These are phyloP conservation scores for Candida easanensis DNA, from an alignment of 805 yeast species.

Conservation along the genomic window DNA sequence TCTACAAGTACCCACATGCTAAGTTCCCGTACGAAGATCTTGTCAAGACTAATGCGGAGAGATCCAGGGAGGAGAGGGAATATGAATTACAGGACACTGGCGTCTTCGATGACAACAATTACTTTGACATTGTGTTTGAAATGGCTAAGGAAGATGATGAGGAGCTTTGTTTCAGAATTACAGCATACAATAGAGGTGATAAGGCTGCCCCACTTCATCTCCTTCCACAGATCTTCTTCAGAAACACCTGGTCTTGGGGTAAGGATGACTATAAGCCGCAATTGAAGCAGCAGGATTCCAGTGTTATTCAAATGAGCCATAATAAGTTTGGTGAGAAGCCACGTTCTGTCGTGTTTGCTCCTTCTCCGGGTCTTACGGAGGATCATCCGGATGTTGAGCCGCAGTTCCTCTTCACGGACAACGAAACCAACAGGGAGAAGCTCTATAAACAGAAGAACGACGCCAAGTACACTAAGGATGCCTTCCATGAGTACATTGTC, in stretches of 20 bases:
- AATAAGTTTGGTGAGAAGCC: conserved; percentile 60
- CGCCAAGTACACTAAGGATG: conserved; percentile 75
- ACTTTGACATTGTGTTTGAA: conserved; percentile 86
- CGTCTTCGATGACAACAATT: conserved; percentile 55
- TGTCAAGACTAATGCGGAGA: conserved; percentile 60
- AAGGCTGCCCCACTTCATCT: conserved; percentile 87
- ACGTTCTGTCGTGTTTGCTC: conserved; percentile 63
- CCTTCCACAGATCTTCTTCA: conserved; percentile 76
- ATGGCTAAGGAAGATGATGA: conserved; percentile 85
- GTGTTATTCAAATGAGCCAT: conserved; percentile 57
- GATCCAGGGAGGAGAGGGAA: conserved; percentile 69
- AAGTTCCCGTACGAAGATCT: conserved; percentile 80
- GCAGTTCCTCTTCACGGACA: conserved; percentile 76
- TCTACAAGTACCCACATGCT: conserved; percentile 88
- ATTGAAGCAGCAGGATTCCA: conserved; percentile 37
- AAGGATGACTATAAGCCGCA: conserved; percentile 49
- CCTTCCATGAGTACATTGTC: conserved; percentile 81
- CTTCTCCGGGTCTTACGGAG: conserved; percentile 73
- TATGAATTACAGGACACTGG: conserved; percentile 84
- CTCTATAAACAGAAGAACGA: conserved; percentile 55
- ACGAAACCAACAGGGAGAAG: conserved; percentile 73
- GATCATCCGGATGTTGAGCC: conserved; percentile 69
- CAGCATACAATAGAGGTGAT: conserved; percentile 82
- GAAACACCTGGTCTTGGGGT: conserved; percentile 97
- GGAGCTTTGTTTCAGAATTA: conserved; percentile 76